Evolutionary conservation across 768 basidiomycete species (phyloP).

Genomic region (Naganishia friedmannii): DNA sequence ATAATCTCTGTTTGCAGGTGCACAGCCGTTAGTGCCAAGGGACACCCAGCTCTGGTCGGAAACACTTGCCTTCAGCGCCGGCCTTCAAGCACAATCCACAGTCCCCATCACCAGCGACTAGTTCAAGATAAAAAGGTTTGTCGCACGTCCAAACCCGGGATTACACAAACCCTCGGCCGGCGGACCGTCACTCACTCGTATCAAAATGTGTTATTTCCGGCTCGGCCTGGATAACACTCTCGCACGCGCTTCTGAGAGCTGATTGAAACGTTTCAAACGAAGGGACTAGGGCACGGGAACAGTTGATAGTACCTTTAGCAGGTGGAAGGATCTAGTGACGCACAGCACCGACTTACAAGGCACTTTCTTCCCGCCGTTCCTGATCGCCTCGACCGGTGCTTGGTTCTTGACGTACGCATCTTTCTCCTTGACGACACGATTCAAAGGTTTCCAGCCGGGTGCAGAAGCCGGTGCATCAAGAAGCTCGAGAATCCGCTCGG

Average conservation of each 20-base stretch:
- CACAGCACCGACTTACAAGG: constrained; percentile 26
- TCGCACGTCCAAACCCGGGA: too few relatives aligned
- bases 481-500: constrained; percentile 47
- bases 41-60: not conserved
- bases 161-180: too few relatives aligned
- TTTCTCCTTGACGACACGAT: constrained; percentile 12
- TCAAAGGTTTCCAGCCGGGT: constrained; percentile 82
- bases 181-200: constrained; percentile 52
- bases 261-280: constrained; percentile 59
- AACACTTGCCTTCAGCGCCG: constrained; percentile 54
- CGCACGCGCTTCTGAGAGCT: constrained; percentile 63
- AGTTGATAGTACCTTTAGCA: not conserved
- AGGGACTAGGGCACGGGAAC: not conserved
- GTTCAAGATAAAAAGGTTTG: not conserved
- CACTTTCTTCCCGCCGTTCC: constrained; percentile 27
- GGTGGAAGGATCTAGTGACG: not conserved
- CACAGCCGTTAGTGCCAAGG: not conserved
- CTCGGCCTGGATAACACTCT: constrained; percentile 70
- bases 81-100: constrained; percentile 65
- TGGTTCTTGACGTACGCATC: not conserved
- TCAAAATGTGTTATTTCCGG: constrained; percentile 89
- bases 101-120: constrained; percentile 80
- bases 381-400: too few relatives aligned
- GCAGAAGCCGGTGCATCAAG: constrained; percentile 56
- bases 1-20: constrained; percentile 54